Evolutionary conservation across 2,329 filamentous ascomycete species (phyloP).

Genomic region (Taxawa tesnikishii): DNA sequence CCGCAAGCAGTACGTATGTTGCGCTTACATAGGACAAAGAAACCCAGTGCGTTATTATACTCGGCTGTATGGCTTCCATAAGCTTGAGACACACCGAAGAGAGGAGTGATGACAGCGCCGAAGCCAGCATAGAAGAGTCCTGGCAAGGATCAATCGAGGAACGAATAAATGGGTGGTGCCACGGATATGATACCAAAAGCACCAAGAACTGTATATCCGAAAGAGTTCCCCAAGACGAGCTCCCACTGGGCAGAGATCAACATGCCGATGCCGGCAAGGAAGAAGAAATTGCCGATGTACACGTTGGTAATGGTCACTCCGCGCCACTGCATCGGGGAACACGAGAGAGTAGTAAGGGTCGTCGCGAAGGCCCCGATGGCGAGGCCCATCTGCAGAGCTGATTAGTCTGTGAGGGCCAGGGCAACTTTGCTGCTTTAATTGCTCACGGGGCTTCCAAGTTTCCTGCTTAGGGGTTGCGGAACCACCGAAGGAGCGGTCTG

Average conservation of each 20-base stretch:
- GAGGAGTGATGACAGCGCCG: conserved; percentile 34
- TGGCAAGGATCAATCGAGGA: conserved; percentile 43
- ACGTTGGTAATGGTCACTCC: conserved; percentile 39
- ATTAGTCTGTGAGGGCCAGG: not conserved
- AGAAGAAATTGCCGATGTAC: conserved; percentile 44
- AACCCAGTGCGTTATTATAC: conserved; percentile 38
- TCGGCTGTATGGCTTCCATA: conserved; percentile 29
- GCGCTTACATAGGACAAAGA: conserved; percentile 33
- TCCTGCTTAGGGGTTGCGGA: not conserved
- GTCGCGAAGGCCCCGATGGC: conserved; percentile 43
- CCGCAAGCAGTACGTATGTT: too few relatives aligned
- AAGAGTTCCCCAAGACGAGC: conserved; percentile 37
- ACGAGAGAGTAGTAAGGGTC: conserved; percentile 40
- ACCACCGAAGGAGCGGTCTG: too few relatives aligned
- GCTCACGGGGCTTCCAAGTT: not conserved
- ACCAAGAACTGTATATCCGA: too few relatives aligned
- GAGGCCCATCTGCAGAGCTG: conserved; percentile 30
- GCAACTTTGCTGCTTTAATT: not conserved
- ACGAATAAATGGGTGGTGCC: conserved; percentile 35
- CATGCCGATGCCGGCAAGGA: conserved; percentile 38
- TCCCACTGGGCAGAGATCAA: conserved; percentile 46
- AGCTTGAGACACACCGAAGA: conserved; percentile 31
- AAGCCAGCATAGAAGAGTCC: conserved; percentile 42
- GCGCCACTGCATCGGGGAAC: conserved; percentile 44
- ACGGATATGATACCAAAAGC: not conserved